These are phyloP conservation scores for Globisporangium recalcitrans DNA, from an alignment of 352 stramenopile species.

Conservation along the genomic window DNA sequence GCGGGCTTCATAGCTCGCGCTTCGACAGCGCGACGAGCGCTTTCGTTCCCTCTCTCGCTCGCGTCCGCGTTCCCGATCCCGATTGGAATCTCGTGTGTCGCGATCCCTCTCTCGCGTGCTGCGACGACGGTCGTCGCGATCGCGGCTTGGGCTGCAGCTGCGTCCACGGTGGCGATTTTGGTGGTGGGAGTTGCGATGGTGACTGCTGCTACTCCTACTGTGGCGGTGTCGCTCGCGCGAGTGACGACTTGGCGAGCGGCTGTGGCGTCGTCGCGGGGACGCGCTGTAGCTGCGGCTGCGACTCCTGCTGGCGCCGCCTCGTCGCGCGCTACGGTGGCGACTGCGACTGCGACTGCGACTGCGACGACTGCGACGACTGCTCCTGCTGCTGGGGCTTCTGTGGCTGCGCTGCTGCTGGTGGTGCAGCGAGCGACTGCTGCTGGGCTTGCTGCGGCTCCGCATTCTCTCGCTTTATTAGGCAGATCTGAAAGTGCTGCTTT, in stretches of 20 bases:
- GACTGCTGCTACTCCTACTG: background rate
- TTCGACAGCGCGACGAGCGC: constrained; percentile 7
- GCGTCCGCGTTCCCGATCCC: constrained; percentile 19
- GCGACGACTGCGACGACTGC: constrained; percentile 15
- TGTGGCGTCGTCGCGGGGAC: background rate
- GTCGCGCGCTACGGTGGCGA: background rate
- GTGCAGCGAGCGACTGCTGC: constrained; percentile 7
- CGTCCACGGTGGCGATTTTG: background rate
- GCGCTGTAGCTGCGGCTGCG: constrained; percentile 19
- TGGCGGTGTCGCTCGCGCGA: background rate
- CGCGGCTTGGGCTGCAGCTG: constrained; percentile 11
- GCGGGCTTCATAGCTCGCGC: constrained; percentile 8
- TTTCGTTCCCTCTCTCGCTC: constrained; percentile 10
- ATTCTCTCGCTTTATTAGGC: too few species aligned
- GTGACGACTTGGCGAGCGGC: constrained; percentile 11
- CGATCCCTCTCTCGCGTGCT: background rate
- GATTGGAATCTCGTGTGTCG: constrained; percentile 15
- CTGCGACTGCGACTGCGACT: constrained; percentile 16
- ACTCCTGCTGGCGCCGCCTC: constrained; percentile 14
- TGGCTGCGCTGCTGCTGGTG: background rate
- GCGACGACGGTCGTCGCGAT: background rate
- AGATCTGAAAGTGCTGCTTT: background rate
- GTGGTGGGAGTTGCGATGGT: background rate
- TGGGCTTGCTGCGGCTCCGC: constrained; percentile 15
- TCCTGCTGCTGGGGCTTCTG: constrained; percentile 9